Evolutionary conservation across 73 alveolate genomes (phyloP).

Genomic region (Uronychia setigera): DNA sequence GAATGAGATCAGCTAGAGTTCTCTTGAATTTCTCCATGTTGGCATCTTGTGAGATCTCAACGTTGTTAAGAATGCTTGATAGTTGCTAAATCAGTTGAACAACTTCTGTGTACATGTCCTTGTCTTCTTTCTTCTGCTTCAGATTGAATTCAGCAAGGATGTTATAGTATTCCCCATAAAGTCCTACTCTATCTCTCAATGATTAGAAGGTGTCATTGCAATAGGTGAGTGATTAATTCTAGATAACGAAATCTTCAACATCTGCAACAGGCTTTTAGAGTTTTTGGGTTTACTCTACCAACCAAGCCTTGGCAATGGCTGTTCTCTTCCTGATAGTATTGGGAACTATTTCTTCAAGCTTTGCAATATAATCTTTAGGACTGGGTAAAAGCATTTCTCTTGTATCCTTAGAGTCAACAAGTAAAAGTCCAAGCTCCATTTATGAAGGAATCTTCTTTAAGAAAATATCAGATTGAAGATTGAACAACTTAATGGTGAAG

Average conservation of each 20-base stretch:
- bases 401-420: slow-evolving; percentile 36
- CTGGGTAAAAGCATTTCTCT: slow-evolving; percentile 38
- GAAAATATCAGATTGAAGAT: slow-evolving; percentile 12
- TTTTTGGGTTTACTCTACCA: slow-evolving; percentile 4
- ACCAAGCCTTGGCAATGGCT: slow-evolving; percentile 40
- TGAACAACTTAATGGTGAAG: slow-evolving; percentile 39
- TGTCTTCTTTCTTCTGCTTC: slow-evolving; percentile 56
- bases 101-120: slow-evolving; percentile 52
- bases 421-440: slow-evolving; percentile 38
- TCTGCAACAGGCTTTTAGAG: slow-evolving; percentile 33
- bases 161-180: slow-evolving; percentile 42
- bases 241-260: slow-evolving; percentile 52
- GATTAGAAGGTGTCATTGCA: slow-evolving; percentile 46
- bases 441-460: slow-evolving; percentile 26
- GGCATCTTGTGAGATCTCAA: slow-evolving; percentile 43
- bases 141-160: slow-evolving; percentile 42
- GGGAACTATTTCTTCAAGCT: slow-evolving; percentile 47
- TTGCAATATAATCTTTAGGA: slow-evolving; percentile 39
- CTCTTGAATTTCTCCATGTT: slow-evolving; percentile 50
- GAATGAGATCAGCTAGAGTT: slow-evolving; percentile 43
- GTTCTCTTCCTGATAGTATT: slow-evolving; percentile 27
- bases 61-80: slow-evolving; percentile 19
- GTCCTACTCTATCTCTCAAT: slow-evolving; percentile 38
- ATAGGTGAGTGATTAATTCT: slow-evolving; percentile 22
- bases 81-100: slow-evolving; percentile 44